phyloP scores from a whole-genome alignment of 495 filamentous ascomycete species.

The Pyrenula massariospora region DNA sequence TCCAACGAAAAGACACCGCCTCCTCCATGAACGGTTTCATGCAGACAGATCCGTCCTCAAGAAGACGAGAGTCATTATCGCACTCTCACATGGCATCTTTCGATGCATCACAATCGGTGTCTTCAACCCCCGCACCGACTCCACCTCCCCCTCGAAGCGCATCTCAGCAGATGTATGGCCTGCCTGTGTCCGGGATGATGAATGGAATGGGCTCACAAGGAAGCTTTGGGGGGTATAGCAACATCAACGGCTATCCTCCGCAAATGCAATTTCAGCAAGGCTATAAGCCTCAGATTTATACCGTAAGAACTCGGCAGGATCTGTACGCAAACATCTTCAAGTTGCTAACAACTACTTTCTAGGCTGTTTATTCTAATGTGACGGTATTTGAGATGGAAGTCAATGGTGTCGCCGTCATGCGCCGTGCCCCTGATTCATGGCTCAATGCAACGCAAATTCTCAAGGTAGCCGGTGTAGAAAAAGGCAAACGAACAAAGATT shows the following conservation, averaged over 20 bases:
- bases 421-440: conserved; percentile 83
- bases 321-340: background rate
- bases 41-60: background rate
- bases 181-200: conserved; percentile 23
- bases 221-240: conserved; percentile 32
- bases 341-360: conserved; percentile 1
- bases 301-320: conserved; percentile 33
- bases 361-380: conserved; percentile 92
- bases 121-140: conserved; percentile 42
- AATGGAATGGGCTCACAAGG: conserved; percentile 23
- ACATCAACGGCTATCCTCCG: conserved; percentile 34
- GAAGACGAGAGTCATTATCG: conserved; percentile 18
- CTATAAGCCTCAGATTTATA: conserved; percentile 63
- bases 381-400: conserved; percentile 97
- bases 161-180: conserved; percentile 33
- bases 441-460: conserved; percentile 90
- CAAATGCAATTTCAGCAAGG: conserved; percentile 40
- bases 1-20: conserved; percentile 30
- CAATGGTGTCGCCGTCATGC: conserved; percentile 84
- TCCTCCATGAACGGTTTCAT: conserved; percentile 16
- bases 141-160: conserved; percentile 32
- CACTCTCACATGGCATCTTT: conserved; percentile 38
- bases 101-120: conserved; percentile 37
- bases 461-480: conserved; percentile 92
- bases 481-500: conserved; percentile 93